A percentile compares a stretch with the other conserved stretches of the same genome.
phyloP scores from a whole-genome alignment of 345 rosid species.

The Rhizophora apiculata region DNA sequence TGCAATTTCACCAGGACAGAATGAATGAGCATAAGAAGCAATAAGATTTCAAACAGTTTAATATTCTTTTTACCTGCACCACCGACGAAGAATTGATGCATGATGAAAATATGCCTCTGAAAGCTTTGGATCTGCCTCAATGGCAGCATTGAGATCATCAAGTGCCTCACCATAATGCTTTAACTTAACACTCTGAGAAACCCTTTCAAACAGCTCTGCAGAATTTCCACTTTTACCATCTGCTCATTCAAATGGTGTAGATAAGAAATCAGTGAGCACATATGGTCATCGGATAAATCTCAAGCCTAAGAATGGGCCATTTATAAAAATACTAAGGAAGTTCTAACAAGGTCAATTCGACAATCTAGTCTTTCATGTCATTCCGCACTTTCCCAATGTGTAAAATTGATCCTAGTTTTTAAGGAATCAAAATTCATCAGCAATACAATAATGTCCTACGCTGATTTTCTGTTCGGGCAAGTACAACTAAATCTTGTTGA shows the following conservation, averaged over 20 bases:
- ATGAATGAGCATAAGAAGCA: neutral
- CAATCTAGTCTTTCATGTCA: too few species aligned
- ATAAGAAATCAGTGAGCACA: neutral
- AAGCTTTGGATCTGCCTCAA: slow-evolving; percentile 81
- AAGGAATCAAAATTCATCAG: too few species aligned
- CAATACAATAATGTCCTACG: too few species aligned
- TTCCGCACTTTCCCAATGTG: too few species aligned
- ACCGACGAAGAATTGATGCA: slow-evolving; percentile 74
- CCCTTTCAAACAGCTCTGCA: slow-evolving; percentile 75
- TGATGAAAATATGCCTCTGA: slow-evolving; percentile 80
- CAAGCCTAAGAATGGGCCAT: neutral
- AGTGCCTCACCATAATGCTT: slow-evolving; percentile 82
- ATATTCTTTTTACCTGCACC: slow-evolving; percentile 61
- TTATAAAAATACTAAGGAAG: neutral
- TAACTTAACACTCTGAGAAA: slow-evolving; percentile 70
- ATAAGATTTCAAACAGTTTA: neutral
- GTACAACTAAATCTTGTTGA: too few species aligned
- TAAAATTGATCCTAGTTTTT: too few species aligned
- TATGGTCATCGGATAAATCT: neutral
- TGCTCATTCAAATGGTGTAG: slow-evolving; percentile 7
- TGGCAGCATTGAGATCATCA: slow-evolving; percentile 91
- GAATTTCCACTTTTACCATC: slow-evolving; percentile 62
- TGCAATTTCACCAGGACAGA: too few species aligned
- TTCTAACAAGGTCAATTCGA: neutral
- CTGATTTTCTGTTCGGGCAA: too few species aligned